Evolutionary conservation across 805 yeast genomes (phyloP).

Genomic region (Cyberlindnera japonica): DNA sequence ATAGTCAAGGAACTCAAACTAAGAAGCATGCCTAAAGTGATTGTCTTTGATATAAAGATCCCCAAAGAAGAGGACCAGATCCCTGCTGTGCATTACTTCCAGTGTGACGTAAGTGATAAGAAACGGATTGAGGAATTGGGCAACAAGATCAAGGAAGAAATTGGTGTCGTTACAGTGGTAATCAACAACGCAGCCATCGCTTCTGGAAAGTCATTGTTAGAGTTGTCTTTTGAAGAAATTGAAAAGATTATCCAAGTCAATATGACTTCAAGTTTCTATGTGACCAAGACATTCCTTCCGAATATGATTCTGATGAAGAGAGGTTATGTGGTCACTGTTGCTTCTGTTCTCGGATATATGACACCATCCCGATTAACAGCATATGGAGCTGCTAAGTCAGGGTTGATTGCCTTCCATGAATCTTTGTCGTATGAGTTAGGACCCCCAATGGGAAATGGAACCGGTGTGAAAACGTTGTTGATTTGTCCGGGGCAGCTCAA

Average conservation of each 20-base stretch:
- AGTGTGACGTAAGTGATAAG: conserved; percentile 67
- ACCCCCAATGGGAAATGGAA: conserved; percentile 34
- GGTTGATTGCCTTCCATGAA: conserved; percentile 79
- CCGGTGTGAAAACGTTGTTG: conserved; percentile 67
- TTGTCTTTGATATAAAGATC: conserved; percentile 57
- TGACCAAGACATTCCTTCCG: conserved; percentile 70
- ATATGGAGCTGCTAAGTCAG: conserved; percentile 91
- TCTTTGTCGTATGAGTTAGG: conserved; percentile 70
- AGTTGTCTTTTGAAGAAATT: conserved; percentile 54
- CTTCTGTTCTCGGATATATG: conserved; percentile 81
- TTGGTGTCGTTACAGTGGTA: conserved; percentile 64
- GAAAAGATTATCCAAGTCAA: conserved; percentile 64
- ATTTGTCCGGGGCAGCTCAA: conserved; percentile 86
- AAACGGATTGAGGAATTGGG: conserved; percentile 41
- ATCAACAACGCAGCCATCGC: conserved; percentile 86
- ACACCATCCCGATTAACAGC: conserved; percentile 75
- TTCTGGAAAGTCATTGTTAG: conserved; percentile 52
- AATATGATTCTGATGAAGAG: conserved; percentile 56
- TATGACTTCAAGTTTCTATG: conserved; percentile 63
- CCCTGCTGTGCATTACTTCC: conserved; percentile 47
- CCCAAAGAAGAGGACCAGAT: conserved; percentile 29
- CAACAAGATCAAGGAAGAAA: conserved; percentile 35
- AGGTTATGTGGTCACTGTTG: conserved; percentile 78
- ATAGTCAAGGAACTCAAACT: conserved; percentile 45
- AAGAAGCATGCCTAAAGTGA: conserved; percentile 45